phyloP scores from a whole-genome alignment of 345 rosid species.

The Hirschfeldia incana region DNA sequence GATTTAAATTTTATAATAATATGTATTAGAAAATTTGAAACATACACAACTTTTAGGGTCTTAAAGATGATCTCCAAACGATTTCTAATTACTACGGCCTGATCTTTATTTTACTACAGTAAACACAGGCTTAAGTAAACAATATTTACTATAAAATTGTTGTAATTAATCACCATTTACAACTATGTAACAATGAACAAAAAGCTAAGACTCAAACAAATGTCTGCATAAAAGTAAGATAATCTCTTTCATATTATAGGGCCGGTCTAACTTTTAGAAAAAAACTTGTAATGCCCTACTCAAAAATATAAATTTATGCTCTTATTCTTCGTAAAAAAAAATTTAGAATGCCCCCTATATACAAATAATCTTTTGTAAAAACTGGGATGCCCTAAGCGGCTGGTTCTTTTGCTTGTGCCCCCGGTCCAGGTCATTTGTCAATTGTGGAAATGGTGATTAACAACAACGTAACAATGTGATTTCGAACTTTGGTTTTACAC shows the following conservation, averaged over 20 bases:
- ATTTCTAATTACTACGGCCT: neutral
- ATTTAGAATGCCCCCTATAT: too few species aligned
- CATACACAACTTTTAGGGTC: constrained; percentile 5
- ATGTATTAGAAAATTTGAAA: constrained; percentile 10
- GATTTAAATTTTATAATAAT: neutral
- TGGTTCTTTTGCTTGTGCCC: too few species aligned
- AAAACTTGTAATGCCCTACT: too few species aligned
- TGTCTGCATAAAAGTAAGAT: neutral
- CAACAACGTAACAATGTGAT: neutral
- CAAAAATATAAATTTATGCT: too few species aligned
- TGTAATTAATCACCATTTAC: neutral
- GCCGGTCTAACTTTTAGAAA: too few species aligned
- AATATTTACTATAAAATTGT: neutral
- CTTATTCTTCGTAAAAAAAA: too few species aligned
- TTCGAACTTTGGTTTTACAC: too few species aligned
- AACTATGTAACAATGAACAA: neutral
- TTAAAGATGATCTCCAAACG: neutral
- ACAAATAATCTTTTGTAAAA: too few species aligned
- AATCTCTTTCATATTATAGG: neutral
- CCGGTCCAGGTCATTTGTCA: too few species aligned
- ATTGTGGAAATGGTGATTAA: neutral
- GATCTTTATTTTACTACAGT: neutral
- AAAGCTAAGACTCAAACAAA: neutral
- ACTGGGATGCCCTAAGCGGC: too few species aligned
- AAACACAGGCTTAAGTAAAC: neutral